A percentile compares a stretch with the other conserved stretches of the same genome.
Conservation (phyloP, 2,329 filamentous ascomycete species). For the Fusarium oligoseptatum region DNA sequence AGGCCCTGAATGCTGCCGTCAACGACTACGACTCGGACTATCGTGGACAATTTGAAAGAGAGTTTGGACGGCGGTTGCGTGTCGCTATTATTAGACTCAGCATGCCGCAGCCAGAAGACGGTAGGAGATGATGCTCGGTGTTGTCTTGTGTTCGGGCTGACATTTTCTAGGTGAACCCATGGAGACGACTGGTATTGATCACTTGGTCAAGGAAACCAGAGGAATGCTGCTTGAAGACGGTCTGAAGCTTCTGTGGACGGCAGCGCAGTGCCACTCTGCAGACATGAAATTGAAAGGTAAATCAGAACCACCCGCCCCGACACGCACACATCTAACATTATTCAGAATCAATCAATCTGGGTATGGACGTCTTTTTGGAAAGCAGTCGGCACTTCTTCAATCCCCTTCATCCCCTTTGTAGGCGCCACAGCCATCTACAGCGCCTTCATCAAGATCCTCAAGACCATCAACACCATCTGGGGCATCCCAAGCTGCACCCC, state of each 20-base stretch:
- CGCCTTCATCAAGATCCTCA: background rate
- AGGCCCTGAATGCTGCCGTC: background rate
- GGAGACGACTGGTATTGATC: background rate
- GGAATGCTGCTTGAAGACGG: background rate
- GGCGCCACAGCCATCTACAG: background rate
- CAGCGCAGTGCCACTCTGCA: background rate
- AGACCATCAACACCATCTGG: background rate
- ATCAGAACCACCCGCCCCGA: rapidly evolving
- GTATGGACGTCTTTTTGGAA: constrained; percentile 4
- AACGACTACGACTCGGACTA: background rate
- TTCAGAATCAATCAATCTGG: background rate
- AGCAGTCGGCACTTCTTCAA: background rate
- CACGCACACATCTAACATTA: rapidly evolving
- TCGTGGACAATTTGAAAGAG: background rate
- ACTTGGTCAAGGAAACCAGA: background rate
- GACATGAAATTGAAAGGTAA: background rate
- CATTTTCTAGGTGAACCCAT: background rate
- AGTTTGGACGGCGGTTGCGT: background rate
- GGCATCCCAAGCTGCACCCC: background rate
- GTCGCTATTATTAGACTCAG: background rate
- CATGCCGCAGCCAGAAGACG: background rate
- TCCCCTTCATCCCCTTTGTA: background rate
- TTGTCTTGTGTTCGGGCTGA: background rate
- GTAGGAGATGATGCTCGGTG: background rate
- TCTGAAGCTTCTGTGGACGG: background rate